phyloP scores from a whole-genome alignment of 768 basidiomycete species.

The Piloderma croceum region DNA sequence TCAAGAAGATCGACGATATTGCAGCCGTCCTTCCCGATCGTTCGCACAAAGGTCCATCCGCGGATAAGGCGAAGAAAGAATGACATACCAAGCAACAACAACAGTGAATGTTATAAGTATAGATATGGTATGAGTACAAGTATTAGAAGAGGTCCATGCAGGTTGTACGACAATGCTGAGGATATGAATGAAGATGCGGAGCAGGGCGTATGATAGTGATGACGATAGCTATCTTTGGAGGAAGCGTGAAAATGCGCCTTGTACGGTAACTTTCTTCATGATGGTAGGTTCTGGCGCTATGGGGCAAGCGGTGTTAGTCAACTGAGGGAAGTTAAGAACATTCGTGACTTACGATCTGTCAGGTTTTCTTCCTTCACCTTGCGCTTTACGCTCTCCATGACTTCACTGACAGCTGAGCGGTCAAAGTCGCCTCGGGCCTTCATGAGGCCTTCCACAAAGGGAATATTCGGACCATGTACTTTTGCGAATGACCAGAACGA shows the following conservation, averaged over 20 bases:
- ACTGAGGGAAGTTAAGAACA: neutral
- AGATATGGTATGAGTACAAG: constrained; percentile 16
- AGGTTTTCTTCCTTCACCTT: constrained; percentile 89
- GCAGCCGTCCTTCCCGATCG: constrained; percentile 73
- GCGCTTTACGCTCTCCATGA: constrained; percentile 89
- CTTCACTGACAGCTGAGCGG: constrained; percentile 78
- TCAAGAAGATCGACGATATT: constrained; percentile 87
- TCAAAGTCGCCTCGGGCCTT: constrained; percentile 88
- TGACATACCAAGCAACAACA: constrained; percentile 22
- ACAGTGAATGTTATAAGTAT: constrained; percentile 13
- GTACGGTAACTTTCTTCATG: constrained; percentile 85
- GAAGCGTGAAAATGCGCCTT: constrained; percentile 71
- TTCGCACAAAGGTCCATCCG: constrained; percentile 31
- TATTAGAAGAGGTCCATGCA: constrained; percentile 2
- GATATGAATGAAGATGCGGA: neutral
- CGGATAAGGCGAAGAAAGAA: constrained; percentile 45
- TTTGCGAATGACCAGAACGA: constrained; percentile 94
- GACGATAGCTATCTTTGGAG: constrained; percentile 38
- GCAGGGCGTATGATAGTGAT: neutral
- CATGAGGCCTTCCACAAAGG: constrained; percentile 88
- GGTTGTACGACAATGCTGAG: constrained; percentile 1
- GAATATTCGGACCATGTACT: constrained; percentile 86
- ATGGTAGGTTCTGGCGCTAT: constrained; percentile 78
- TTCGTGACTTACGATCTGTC: constrained; percentile 61
- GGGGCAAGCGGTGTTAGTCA: constrained; percentile 6